Percentiles rank a stretch among this genome's conserved stretches.
Evolutionary conservation across 352 stramenopile species (phyloP).

Genomic region (Globisporangium cylindrosporum): DNA sequence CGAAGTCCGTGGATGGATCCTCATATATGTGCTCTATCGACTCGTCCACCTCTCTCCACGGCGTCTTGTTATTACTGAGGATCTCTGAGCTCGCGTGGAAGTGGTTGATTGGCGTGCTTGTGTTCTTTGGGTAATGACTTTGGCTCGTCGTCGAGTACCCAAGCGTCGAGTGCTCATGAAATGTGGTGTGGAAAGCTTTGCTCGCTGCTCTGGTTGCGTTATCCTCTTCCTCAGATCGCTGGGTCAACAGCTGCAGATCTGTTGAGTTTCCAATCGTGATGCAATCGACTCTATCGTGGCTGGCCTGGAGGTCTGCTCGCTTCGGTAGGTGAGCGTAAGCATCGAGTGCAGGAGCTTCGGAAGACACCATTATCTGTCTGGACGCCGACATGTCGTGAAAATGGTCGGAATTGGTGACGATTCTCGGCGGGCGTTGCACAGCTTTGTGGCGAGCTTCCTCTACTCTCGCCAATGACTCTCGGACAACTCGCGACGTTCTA

Average conservation of each 20-base stretch:
- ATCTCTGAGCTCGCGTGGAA: not conserved
- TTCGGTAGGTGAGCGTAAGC: too few species aligned
- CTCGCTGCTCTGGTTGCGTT: not conserved
- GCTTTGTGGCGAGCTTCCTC: not conserved
- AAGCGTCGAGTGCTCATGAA: not conserved
- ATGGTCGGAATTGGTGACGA: not conserved
- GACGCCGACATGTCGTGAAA: not conserved
- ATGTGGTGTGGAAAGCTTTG: conserved; percentile 9
- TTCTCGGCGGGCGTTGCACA: not conserved
- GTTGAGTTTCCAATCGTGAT: not conserved
- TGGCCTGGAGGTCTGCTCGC: too few species aligned
- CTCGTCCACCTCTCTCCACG: conserved; percentile 39
- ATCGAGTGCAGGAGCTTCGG: too few species aligned
- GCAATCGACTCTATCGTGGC: not conserved
- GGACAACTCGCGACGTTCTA: not conserved
- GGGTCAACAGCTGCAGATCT: conserved; percentile 5
- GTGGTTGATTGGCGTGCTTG: not conserved
- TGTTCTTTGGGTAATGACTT: not conserved
- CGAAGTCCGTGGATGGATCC: conserved; percentile 46
- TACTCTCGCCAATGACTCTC: not conserved
- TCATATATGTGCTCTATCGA: conserved; percentile 63
- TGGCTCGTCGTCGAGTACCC: not conserved
- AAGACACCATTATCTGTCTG: not conserved
- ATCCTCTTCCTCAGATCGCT: not conserved
- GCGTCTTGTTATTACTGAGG: not conserved